phyloP scores from a whole-genome alignment of 495 filamentous ascomycete species.

The Aspergillus biplanus region DNA sequence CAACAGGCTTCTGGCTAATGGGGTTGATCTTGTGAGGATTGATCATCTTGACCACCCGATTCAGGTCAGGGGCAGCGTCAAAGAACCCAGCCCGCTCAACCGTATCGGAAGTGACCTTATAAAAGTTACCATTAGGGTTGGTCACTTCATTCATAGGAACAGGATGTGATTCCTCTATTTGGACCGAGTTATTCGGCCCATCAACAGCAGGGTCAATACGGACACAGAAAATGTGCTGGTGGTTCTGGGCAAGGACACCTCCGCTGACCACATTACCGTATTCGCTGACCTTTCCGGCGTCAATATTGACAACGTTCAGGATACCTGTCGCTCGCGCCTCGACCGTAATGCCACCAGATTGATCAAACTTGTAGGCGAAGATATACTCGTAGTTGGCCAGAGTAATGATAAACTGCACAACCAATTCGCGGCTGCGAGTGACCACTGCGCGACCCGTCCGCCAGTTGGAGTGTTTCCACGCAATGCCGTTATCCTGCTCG shows the following conservation, averaged over 20 bases:
- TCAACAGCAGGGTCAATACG: constrained; percentile 86
- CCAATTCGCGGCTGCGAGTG: constrained; percentile 62
- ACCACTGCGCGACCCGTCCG: constrained; percentile 67
- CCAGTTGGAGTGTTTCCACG: constrained; percentile 76
- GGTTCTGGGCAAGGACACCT: constrained; percentile 78
- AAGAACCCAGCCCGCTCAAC: constrained; percentile 66
- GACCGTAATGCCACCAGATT: constrained; percentile 78
- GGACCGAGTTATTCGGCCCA: constrained; percentile 70
- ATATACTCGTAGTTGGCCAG: constrained; percentile 88
- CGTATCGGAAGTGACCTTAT: constrained; percentile 63
- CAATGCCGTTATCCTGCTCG: constrained; percentile 72
- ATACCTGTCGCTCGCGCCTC: constrained; percentile 90
- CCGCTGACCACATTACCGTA: constrained; percentile 90
- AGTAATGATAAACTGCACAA: constrained; percentile 78
- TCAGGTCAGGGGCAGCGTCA: constrained; percentile 66
- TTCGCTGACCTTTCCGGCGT: constrained; percentile 56
- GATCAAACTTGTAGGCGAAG: constrained; percentile 86
- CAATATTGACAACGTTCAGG: constrained; percentile 84
- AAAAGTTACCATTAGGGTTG: constrained; percentile 85
- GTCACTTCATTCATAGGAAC: constrained; percentile 69
- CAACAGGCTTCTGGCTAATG: constrained; percentile 75
- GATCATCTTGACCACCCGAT: constrained; percentile 82
- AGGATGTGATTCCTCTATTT: constrained; percentile 72
- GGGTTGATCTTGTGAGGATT: constrained; percentile 69
- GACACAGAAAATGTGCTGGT: constrained; percentile 92